Base-by-base conservation (phyloP, 1,284 basidiomycete species). In the Sporisorium sorghi region DNA sequence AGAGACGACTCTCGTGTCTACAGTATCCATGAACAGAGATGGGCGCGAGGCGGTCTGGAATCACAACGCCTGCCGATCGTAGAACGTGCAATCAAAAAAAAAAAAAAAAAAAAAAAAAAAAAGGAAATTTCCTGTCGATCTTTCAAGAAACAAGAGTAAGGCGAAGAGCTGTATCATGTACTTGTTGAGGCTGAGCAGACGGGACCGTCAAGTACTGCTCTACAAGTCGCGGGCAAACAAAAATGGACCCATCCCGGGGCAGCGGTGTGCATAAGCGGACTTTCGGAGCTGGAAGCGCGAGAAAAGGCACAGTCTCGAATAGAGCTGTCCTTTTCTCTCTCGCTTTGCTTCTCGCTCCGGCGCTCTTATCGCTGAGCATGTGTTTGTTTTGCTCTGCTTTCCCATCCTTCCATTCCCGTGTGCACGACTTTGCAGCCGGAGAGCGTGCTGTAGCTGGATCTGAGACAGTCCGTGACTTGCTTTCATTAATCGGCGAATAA, bases 391-490 rank as follows among this genome's bases (percentile, higher is more conserved):
- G n/a, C 35, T 40, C 3, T 19, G n/a, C 35, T 40, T 8, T 40
- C 37, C n/a, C 37, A 19, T 40, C 37, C 1, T n/a, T 28, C 24
- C 28, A 30, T 8, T 30, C 26, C 46, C 46, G 46, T 10, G 44
- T 28, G 46, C 17, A 32, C 5, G 26, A 40, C 37, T 40, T n/a
- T 40, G 46, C 12, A 28, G 24, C 23, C 23, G 12, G 24, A 4
- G 28, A 47, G 42, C 42, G 11, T 44, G 42, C 42, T 26, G 12
- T 5, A 24, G 26, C 7, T 26, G 12, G 5, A 24, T 17, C 7
- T 28, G 44, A 46, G 26, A 46, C 26, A 28, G 15, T 46, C 44
- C 44, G 44, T 24, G 44, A 46, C n/a, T 24, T 46, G n/a, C n/a
- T 28, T 15, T 15, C 15, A 15, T 17, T 26, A 7, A 30, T 47